phyloP scores from a whole-genome alignment of 1,284 basidiomycete species.

The Ustilago curta region DNA sequence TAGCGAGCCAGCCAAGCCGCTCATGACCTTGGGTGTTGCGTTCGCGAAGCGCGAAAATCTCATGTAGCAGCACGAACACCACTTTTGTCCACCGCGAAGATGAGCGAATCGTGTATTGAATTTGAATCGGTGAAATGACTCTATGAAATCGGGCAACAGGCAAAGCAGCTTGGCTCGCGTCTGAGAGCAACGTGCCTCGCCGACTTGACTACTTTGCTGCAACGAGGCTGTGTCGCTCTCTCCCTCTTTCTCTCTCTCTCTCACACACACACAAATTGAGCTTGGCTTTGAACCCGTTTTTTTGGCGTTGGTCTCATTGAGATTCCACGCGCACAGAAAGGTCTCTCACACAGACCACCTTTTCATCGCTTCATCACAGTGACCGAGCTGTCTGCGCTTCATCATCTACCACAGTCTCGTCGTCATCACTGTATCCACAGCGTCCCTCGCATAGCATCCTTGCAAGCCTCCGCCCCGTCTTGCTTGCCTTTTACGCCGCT shows the following conservation, averaged over 20 bases:
- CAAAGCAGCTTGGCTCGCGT: neutral
- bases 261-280: too few relatives aligned
- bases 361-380: neutral
- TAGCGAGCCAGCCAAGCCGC: neutral
- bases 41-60: conserved; percentile 15
- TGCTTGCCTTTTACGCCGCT: neutral
- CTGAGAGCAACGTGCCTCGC: neutral
- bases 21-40: conserved; percentile 1
- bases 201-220: neutral
- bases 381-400: neutral
- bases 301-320: conserved; percentile 5
- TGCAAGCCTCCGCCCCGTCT: neutral
- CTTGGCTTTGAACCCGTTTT: neutral
- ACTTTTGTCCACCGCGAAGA: conserved; percentile 7
- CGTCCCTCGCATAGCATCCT: neutral
- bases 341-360: conserved; percentile 7
- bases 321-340: conserved; percentile 16
- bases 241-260: too few relatives aligned
- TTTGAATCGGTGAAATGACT: too few relatives aligned
- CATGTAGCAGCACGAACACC: too few relatives aligned
- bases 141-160: neutral
- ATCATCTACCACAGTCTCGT: neutral
- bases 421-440: too few relatives aligned
- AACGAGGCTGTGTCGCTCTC: conserved; percentile 5
- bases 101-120: conserved; percentile 2